These are phyloP conservation scores for Violaceomyces palustris DNA, from an alignment of 1,284 basidiomycete genomes.

Conservation along the genomic window DNA sequence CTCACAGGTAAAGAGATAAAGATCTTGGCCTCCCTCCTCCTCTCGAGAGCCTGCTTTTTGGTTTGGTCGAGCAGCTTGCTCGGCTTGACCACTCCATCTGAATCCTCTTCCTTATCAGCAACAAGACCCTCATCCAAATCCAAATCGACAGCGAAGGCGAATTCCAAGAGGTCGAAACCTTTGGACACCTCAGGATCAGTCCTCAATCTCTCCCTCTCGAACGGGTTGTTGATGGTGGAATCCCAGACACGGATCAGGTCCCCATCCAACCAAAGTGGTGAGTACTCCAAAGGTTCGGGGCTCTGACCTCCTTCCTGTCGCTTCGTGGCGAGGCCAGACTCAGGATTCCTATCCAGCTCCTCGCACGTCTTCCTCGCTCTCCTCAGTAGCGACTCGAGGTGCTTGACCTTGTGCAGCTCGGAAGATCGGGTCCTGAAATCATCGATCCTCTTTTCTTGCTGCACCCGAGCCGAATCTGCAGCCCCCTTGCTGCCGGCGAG, in stretches of 20 bases:
- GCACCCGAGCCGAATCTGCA: too few relatives aligned
- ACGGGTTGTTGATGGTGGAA: too few relatives aligned
- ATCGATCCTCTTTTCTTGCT: background rate
- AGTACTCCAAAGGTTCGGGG: slow-evolving; percentile 9
- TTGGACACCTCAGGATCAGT: too few relatives aligned
- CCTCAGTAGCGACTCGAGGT: slow-evolving; percentile 10
- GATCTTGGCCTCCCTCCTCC: slow-evolving; percentile 5
- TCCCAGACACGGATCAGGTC: too few relatives aligned
- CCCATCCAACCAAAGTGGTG: slow-evolving; percentile 32
- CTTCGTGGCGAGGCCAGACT: too few relatives aligned
- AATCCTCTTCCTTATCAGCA: too few relatives aligned
- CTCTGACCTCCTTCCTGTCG: slow-evolving; percentile 4
- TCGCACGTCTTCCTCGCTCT: slow-evolving; percentile 23
- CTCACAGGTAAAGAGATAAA: too few relatives aligned
- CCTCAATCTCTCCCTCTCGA: too few relatives aligned
- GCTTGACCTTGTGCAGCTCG: slow-evolving; percentile 8
- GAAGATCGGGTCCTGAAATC: slow-evolving; percentile 20
- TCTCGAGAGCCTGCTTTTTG: background rate
- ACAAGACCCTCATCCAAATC: background rate
- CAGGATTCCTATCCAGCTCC: slow-evolving; percentile 25
- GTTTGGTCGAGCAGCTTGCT: too few relatives aligned
- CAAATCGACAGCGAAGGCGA: slow-evolving; percentile 2
- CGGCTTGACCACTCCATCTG: too few relatives aligned
- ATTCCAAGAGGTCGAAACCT: slow-evolving; percentile 12
- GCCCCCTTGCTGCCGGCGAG: too few relatives aligned